A percentile compares a stretch with the other conserved stretches of the same genome.
phyloP scores from a whole-genome alignment of 495 filamentous ascomycete genomes.

The Elasticomyces elasticus region DNA sequence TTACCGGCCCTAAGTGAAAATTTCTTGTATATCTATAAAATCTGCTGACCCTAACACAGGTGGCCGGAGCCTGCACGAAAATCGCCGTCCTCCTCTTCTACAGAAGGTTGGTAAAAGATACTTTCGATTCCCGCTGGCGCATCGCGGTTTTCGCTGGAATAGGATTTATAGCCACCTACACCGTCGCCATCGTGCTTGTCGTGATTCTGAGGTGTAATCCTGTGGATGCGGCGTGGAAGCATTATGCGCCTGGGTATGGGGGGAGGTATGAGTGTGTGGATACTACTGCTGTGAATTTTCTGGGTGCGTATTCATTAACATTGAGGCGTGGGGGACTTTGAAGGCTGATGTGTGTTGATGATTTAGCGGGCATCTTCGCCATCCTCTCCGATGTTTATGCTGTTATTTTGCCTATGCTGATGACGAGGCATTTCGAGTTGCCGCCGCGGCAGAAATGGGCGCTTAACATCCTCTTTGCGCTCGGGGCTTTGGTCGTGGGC shows the following conservation, averaged over 20 bases:
- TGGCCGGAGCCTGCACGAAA: conserved; percentile 20
- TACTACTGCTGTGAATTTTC: conserved; percentile 11
- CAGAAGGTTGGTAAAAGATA: conserved; percentile 15
- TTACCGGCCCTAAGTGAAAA: too few relatives aligned
- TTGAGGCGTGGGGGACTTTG: too few relatives aligned
- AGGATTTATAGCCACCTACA: conserved; percentile 7
- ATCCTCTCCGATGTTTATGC: conserved; percentile 21
- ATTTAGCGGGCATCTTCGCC: conserved; percentile 14
- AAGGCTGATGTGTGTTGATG: too few relatives aligned
- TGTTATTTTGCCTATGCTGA: conserved; percentile 19
- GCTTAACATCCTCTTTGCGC: background rate
- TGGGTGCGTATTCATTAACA: too few relatives aligned
- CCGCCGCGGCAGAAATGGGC: background rate
- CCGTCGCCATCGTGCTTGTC: conserved; percentile 15
- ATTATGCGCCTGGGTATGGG: conserved; percentile 6
- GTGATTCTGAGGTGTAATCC: conserved; percentile 21
- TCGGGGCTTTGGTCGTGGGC: background rate
- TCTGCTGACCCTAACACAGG: too few relatives aligned
- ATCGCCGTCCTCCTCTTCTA: conserved; percentile 23
- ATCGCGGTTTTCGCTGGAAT: conserved; percentile 15
- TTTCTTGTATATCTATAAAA: too few relatives aligned
- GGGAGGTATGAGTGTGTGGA: conserved; percentile 10
- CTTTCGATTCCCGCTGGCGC: conserved; percentile 5
- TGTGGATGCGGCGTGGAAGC: conserved; percentile 19
- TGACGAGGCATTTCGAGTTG: background rate